A percentile compares a stretch with the other conserved stretches of the same genome.
Evolutionary conservation across 192 early-diverging fungal genomes (phyloP).

Genomic region (Backusella tuberculispora): DNA sequence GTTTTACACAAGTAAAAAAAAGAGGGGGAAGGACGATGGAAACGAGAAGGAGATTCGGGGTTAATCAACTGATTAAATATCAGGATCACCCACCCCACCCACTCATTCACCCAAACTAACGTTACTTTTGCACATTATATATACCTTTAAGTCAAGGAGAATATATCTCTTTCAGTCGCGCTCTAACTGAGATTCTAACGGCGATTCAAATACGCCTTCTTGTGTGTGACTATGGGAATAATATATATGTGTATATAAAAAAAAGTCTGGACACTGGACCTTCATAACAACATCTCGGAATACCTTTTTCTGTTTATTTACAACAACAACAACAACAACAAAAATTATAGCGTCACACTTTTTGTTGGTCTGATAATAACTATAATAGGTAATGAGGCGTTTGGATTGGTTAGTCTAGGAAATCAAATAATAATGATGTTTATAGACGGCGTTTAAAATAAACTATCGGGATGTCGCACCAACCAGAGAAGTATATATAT

Average conservation of each 20-base stretch:
- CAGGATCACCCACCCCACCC: background rate
- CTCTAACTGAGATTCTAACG: background rate
- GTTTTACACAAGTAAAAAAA: background rate
- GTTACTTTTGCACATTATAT: too few relatives aligned
- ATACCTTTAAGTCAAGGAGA: too few relatives aligned
- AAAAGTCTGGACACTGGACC: slow-evolving; percentile 16
- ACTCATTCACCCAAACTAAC: too few relatives aligned
- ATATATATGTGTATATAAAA: background rate
- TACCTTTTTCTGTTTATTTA: slow-evolving; percentile 49
- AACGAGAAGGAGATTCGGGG: background rate
- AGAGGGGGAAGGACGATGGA: background rate
- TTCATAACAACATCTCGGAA: slow-evolving; percentile 31
- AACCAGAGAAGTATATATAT: slow-evolving; percentile 5
- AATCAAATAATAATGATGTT: background rate
- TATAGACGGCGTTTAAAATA: background rate
- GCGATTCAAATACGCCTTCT: background rate
- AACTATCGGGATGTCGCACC: background rate
- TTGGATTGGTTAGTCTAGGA: background rate
- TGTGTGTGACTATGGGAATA: slow-evolving; percentile 21
- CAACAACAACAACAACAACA: background rate
- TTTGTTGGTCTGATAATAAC: background rate
- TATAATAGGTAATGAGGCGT: slow-evolving; percentile 7
- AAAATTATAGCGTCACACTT: background rate
- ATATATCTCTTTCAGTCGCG: too few relatives aligned
- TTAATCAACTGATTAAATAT: slow-evolving; percentile 2